Evolutionary conservation across 2,329 filamentous ascomycete genomes (phyloP), one percentile per base, ranked within the genome.

Genomic region (Pseudogymnoascus sp.): DNA sequence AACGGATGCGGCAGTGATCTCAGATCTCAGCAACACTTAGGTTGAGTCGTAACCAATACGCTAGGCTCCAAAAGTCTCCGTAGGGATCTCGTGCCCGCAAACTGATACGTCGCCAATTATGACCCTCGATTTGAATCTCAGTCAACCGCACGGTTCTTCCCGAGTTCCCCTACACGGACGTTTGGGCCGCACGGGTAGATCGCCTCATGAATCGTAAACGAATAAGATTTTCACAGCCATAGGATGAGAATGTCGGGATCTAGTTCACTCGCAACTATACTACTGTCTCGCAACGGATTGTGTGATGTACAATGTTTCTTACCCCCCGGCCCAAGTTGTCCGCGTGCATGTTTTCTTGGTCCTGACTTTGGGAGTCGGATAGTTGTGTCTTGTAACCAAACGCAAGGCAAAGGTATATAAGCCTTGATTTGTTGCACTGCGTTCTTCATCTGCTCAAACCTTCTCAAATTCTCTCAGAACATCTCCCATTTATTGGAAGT

Each of bases 1-100:
- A 53, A 53, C 46, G 23, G 23, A 53, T 53, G 46, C 25, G 46
- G 46, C 8, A 53, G 46, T 31, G 46, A 53, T 53, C 46, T 31
- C 23, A 31, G 23, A 31, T 6, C 46, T 53, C 46, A 28, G 8
- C 46, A 53, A 12, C 25, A 16, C 25, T 11, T 14, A 3, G 7
- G 7, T 53, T 53, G 46, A 53, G 8, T 6, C 23, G 3, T 7
- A n/a, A 16, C 14, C 23, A 23, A 53, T n/a, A 16, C 23, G 46
- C 8, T 16, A 16, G 7, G 46, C 7, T 9, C 14, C n/a, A 53
- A 16, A 31, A 16, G 25, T 53, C 23, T 16, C 7, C 23, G 14
- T 3, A 4, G 14, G 46, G 23, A 8, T 23, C 23, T 14, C 46
- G 14, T 53, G 25, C 25, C 14, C n/a, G 4, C 6, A 9, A 14